phyloP scores from a whole-genome alignment of 2,329 filamentous ascomycete genomes.

The Emergomyces pasteurianus region DNA sequence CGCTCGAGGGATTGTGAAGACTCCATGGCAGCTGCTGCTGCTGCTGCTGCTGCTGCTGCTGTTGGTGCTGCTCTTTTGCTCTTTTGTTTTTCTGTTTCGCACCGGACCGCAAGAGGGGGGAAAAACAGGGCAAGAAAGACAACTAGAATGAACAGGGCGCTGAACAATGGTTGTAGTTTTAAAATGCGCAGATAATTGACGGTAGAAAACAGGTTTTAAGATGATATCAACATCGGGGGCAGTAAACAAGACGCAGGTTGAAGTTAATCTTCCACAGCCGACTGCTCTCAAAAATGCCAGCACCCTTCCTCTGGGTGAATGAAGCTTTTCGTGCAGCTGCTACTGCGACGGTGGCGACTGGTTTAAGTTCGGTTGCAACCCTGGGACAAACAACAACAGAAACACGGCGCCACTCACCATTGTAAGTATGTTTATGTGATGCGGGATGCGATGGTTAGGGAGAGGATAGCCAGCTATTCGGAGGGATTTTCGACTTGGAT shows the following conservation, averaged over 20 bases:
- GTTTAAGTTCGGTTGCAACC: not conserved
- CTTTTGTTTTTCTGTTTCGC: too few species aligned
- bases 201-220: not conserved
- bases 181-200: not conserved
- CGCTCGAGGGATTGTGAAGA: slow-evolving; percentile 9
- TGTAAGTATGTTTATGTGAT: not conserved
- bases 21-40: slow-evolving; percentile 15
- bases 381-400: not conserved
- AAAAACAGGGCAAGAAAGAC: too few species aligned
- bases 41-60: not conserved
- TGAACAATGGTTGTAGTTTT: not conserved
- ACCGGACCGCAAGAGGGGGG: not conserved
- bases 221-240: not conserved
- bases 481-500: too few species aligned
- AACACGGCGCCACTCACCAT: not conserved
- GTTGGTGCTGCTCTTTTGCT: not conserved
- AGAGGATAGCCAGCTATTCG: not conserved
- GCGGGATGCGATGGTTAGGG: not conserved
- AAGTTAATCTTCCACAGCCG: too few species aligned
- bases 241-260: too few species aligned
- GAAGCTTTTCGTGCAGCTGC: not conserved
- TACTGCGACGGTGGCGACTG: not conserved
- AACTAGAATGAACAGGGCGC: not conserved
- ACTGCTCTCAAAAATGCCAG: too few species aligned
- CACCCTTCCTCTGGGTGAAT: not conserved